These are phyloP conservation scores for Cystobasidium sp. DNA, from an alignment of 1,284 basidiomycete genomes.

Conservation along the genomic window DNA sequence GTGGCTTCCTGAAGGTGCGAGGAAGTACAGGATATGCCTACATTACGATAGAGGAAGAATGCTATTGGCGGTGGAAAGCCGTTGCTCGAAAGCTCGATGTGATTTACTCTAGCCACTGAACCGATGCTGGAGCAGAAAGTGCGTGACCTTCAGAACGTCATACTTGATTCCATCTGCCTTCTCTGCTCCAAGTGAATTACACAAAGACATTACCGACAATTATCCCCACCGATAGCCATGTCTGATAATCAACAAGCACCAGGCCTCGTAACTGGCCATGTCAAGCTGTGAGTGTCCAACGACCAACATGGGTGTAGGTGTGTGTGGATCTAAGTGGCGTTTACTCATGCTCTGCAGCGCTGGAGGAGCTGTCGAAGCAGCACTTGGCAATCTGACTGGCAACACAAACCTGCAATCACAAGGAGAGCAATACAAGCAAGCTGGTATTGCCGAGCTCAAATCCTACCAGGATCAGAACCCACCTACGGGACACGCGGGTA, in stretches of 20 bases:
- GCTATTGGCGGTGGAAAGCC: too few relatives aligned
- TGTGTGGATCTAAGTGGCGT: conserved; percentile 2
- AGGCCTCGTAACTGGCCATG: conserved; percentile 42
- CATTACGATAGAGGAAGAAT: too few relatives aligned
- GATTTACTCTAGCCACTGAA: too few relatives aligned
- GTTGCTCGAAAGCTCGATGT: too few relatives aligned
- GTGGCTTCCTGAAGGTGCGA: too few relatives aligned
- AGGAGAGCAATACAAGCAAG: conserved; percentile 34
- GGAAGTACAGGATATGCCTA: too few relatives aligned
- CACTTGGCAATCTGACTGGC: conserved; percentile 36
- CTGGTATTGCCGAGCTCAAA: conserved; percentile 33
- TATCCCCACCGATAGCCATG: conserved; percentile 2
- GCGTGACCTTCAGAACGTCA: too few relatives aligned
- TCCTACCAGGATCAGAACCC: conserved; percentile 36
- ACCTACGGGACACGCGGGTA: conserved; percentile 7
- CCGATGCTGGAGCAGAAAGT: too few relatives aligned
- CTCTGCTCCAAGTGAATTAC: not conserved
- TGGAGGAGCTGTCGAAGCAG: conserved; percentile 30
- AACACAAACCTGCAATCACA: conserved; percentile 2
- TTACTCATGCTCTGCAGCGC: conserved; percentile 10
- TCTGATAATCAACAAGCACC: conserved; percentile 18
- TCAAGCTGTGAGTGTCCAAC: conserved; percentile 34
- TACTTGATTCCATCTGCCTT: too few relatives aligned
- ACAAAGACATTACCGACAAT: not conserved
- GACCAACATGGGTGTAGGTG: too few relatives aligned